These are phyloP conservation scores for Pseudocercospora cruenta DNA, from an alignment of 2,329 filamentous ascomycete species.

Conservation along the genomic window DNA sequence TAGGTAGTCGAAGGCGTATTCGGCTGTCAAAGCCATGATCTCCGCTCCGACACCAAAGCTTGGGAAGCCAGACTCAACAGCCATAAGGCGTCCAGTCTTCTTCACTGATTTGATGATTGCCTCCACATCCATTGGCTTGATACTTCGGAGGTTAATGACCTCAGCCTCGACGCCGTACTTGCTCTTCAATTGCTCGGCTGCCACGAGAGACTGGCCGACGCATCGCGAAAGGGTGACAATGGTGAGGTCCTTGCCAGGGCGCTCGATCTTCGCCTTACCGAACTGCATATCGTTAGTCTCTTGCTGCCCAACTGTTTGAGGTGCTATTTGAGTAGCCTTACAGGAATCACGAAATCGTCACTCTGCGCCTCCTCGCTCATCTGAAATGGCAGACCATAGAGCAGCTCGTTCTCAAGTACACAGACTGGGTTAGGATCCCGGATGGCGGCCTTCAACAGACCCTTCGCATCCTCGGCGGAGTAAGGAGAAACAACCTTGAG, in stretches of 20 bases:
- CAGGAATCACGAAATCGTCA: conserved; percentile 91
- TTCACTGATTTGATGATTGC: conserved; percentile 95
- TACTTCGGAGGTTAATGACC: conserved; percentile 95
- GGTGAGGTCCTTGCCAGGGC: conserved; percentile 91
- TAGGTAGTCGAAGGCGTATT: conserved; percentile 98
- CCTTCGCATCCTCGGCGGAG: conserved; percentile 98
- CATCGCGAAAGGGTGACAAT: conserved; percentile 93
- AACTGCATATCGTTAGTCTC: conserved; percentile 54
- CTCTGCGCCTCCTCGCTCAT: conserved; percentile 97
- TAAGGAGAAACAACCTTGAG: conserved; percentile 96
- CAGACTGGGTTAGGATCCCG: conserved; percentile 97
- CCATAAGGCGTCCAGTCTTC: conserved; percentile 93
- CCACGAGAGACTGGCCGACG: conserved; percentile 86
- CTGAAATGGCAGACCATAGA: conserved; percentile 93
- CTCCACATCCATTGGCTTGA: conserved; percentile 96
- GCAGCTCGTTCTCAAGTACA: conserved; percentile 61
- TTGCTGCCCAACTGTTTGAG: conserved; percentile 1
- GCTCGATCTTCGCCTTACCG: conserved; percentile 99
- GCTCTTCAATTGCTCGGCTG: conserved; percentile 89
- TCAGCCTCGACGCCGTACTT: conserved; percentile 95
- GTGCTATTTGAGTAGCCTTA: conserved; percentile 37
- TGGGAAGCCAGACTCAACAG: conserved; percentile 94
- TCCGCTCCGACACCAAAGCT: conserved; percentile 91
- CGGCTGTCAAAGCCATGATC: conserved; percentile 91
- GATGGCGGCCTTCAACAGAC: conserved; percentile 95